Base-by-base conservation (phyloP, 805 yeast genomes). In the Starmerella gropengiesseri region DNA sequence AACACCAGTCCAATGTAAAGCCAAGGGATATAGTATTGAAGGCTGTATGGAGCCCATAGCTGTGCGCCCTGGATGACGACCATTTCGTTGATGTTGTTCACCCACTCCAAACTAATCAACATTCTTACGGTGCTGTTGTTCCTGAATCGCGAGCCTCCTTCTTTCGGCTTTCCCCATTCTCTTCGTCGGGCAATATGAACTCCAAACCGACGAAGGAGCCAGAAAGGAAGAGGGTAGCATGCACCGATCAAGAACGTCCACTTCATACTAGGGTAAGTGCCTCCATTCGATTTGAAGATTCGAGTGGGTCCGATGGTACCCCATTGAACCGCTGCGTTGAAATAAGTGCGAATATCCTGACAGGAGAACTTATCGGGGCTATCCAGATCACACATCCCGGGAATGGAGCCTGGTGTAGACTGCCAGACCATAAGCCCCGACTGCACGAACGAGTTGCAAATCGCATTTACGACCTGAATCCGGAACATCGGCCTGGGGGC, bases 181-280 rank as follows among this genome's bases (percentile, higher is more conserved):
- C 16, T 4, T 5, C 19, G 17, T 14, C 31, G 16, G 2, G 37
- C 28, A 16, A 12, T 3, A 2, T 14, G 17, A 3, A 23, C 20
- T 5, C 28, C 37, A 18, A 32, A 36, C 5, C 26, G 22, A 3
- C 55, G 49, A 1, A 22, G 36, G 2, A 46, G 28, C 42, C 51
- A 46, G 36, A 54, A 49, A 11, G 51, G 43, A 23, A 44, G 35
- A 3, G 55, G 50, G 35, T 42, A 49, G 55, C 67, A 32, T 0
- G 58, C 59, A 8, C 84, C 84, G 43, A 76, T 63, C 28, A 78
- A 60, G 65, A 78, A 79, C 48, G 78, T 70, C 70, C 74, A 78
- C 55, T 73, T 71, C 48, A 78, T 60, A 6, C 69, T 62, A 2
- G 84, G 83, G 53, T 78, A 78, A 6, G 77, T 54, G 0, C 73